Evolutionary conservation across 495 filamentous ascomycete genomes (phyloP), one percentile per base, ranked within the genome.

Genomic region (Terfezia boudieri): DNA sequence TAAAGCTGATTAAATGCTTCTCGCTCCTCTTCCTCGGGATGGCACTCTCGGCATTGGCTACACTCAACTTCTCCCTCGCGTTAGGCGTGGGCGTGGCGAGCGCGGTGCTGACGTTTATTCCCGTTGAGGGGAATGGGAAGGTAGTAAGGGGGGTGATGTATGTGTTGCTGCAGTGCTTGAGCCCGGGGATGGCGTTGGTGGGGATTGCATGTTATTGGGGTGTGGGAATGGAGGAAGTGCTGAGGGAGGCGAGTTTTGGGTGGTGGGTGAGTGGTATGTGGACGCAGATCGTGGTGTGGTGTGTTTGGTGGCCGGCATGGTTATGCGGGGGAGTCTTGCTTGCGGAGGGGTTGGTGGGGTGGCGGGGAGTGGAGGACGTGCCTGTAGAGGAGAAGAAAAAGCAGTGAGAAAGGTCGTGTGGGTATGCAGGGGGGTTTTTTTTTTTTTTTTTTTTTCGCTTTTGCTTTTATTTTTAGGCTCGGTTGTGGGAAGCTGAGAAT

Each of bases 261-360:
- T 96, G 89, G 90, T 73, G 82, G 61, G 84, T 94, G 16, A 86
- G 81, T 74, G 88, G 89, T 2, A 76, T 89, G 73, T 93, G 86
- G 72, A 93, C 86, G 38, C 72, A 82, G 56, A 78, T 96, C 8
- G 79, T 96, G 38, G 79, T 96, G 16, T 98, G 92, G 86, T 84
- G 85, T 66, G 85, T 96, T 35, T 98, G 90, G 90, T 98, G 89
- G 89, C 92, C 90, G 8, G 86, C 84, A 22, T 96, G 90, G 92
- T 60, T 94, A 14, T 14, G 12, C 8, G 12, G 14, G 41, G 41
- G 41, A 2, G 12, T 14, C 4, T 5, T 14, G 8, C 14, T 46
- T 46, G 41, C 12, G 41, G 41, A 14, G 41, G 41, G 17, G 41
- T 46, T 46, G 8, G 17, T 14, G 41, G 12, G 41, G 41, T 2